phyloP scores from a whole-genome alignment of 2,329 filamentous ascomycete species.

The Neopestalotiopsis sp. region DNA sequence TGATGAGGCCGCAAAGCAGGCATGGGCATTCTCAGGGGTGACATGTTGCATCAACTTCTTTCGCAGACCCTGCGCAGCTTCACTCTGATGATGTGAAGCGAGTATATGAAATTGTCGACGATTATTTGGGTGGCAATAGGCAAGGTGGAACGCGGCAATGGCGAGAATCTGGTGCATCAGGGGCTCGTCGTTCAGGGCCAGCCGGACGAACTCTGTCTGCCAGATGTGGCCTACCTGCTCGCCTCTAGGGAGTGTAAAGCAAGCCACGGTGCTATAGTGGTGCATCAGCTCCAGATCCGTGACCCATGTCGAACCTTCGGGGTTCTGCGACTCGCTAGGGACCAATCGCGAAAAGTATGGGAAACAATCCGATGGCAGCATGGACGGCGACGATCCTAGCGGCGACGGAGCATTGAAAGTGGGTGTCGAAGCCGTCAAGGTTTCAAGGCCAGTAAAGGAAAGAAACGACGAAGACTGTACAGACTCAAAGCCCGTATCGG shows the following conservation, averaged over 20 bases:
- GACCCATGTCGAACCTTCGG: slow-evolving; percentile 27
- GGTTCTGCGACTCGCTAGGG: neutral
- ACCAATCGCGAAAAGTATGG: slow-evolving; percentile 35
- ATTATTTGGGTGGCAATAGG: slow-evolving; percentile 30
- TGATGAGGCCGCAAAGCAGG: slow-evolving; percentile 39
- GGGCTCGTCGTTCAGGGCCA: neutral
- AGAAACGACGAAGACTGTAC: neutral
- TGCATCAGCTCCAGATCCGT: slow-evolving; percentile 16
- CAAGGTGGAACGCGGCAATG: neutral
- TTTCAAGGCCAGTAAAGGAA: neutral
- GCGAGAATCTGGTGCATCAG: slow-evolving; percentile 15
- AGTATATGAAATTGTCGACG: slow-evolving; percentile 30
- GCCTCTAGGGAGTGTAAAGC: slow-evolving; percentile 7
- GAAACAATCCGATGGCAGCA: slow-evolving; percentile 24
- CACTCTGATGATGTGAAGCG: slow-evolving; percentile 40
- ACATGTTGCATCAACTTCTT: slow-evolving; percentile 30
- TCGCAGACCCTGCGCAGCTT: slow-evolving; percentile 37
- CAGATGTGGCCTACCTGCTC: slow-evolving; percentile 6
- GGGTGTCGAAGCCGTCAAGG: neutral
- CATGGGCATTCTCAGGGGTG: slow-evolving; percentile 36
- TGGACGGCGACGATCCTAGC: neutral
- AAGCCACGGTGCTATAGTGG: slow-evolving; percentile 12
- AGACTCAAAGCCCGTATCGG: slow-evolving; percentile 20
- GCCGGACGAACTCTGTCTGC: slow-evolving; percentile 6
- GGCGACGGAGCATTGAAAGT: neutral